Evolutionary conservation across 2,329 filamentous ascomycete genomes (phyloP), one percentile per base, ranked within the genome.

Genomic region (Epichloe bromicola): DNA sequence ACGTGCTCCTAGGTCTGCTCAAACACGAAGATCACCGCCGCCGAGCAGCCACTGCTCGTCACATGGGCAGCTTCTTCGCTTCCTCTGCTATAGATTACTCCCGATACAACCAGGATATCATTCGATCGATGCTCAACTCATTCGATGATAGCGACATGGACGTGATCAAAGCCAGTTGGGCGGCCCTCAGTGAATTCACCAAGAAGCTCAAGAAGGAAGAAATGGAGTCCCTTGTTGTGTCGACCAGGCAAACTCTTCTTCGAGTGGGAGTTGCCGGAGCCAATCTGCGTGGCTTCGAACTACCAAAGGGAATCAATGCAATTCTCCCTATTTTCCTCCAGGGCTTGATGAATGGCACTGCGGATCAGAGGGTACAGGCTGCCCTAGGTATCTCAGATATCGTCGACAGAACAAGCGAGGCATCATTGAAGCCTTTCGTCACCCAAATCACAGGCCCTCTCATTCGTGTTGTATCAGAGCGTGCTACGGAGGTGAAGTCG

Each of bases 381-480:
- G 93, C 94, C 44, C 75, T 97, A 55, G 93, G 88, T 51, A 94
- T 98, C 59, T 95, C 90, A 2, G 94, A 98, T 64, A 86, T 98
- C 58, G 85, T 97, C 57, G 93, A 97, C 70, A 83, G 93, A 52
- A 94, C 93, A 26, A 91, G 84, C 66, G 81, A 88, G 58, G 84
- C 89, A 53, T 83, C 90, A 19, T 74, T 98, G 55, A 94, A 93
- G 68, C 88, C 90, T 7, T 97, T 94, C 61, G 93, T 98, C 54
- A 96, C 91, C 33, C 90, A 96, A 63, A 96, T 98, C 59, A 97
- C 94, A 5, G 93, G 93, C 64, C 93, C 94, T 20, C 79, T 98
- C 50, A 98, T 98, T 67, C 87, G 93, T 78, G 91, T 97, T 20
- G 90, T 98, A 17, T 96, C 93, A 5, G 93, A 98, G 67, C 83